Evolutionary conservation across 2,329 filamentous ascomycete species (phyloP), one percentile per base, ranked within the genome.

Genomic region (Talaromyces albobiverticillius): DNA sequence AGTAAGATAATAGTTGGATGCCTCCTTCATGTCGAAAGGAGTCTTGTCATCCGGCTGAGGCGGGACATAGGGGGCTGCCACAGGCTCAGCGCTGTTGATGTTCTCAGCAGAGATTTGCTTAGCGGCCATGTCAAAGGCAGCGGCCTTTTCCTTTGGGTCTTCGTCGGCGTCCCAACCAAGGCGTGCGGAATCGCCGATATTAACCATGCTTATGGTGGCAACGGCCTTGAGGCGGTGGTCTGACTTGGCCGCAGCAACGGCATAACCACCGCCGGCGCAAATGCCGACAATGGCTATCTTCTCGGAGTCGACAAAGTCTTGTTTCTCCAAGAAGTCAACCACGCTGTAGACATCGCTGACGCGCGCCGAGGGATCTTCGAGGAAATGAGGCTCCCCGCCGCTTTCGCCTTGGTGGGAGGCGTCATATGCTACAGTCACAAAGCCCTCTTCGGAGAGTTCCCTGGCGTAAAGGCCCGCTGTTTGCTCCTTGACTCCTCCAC

Each of bases 211-310:
- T 16, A 71, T 58, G 1, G 67, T 71, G 3, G 67, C 73, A 1
- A 72, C 59, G 8, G 70, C 71, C 42, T 66, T 67, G 57, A 76
- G 69, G 22, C 72, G 71, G 3, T 51, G 31, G 42, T 76, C 69
- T 9, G 68, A 62, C 51, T 67, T 63, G 8, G 72, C 66, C 0
- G 71, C 69, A 51, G 61, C 64, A 5, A 63, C 57, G 2, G 59
- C 65, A 46, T 74, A 75, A 8, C 69, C 70, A 14, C 73, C 72
- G 0, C 63, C 65, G 1, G 65, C 69, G 53, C 71, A 74, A 51
- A 75, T 69, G 2, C 72, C 72, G 1, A 74, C 54, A 2, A 64
- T 64, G 1, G 63, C 71, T 31, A 75, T 74, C 9, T 59, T 58
- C 2, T 65, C 56, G 2, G 60, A 51, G 47, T 71, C 63, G 20